phyloP scores from a whole-genome alignment of 2,329 filamentous ascomycete genomes.

The Colletotrichum neosansevieriae region DNA sequence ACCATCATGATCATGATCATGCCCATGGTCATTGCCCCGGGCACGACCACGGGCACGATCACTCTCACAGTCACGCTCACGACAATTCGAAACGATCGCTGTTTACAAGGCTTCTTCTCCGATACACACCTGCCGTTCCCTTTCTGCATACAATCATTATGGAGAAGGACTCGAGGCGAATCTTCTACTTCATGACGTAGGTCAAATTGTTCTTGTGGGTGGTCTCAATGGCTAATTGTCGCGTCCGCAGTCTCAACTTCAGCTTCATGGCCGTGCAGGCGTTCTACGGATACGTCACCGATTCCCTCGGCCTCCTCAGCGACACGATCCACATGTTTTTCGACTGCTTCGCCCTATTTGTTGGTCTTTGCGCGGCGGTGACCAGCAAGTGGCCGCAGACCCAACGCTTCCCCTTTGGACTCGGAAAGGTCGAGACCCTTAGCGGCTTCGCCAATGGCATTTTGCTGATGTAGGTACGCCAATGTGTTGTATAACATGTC shows the following conservation, averaged over 20 bases:
- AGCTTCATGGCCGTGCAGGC: conserved; percentile 95
- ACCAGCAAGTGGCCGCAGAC: conserved; percentile 97
- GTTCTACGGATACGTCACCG: conserved; percentile 92
- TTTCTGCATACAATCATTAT: conserved; percentile 86
- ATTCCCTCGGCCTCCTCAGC: conserved; percentile 93
- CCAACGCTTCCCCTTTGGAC: conserved; percentile 90
- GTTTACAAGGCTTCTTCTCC: conserved; percentile 80
- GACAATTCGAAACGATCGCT: conserved; percentile 67
- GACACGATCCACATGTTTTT: conserved; percentile 99
- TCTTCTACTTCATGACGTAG: conserved; percentile 97
- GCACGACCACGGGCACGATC: conserved; percentile 45
- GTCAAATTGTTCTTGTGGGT: conserved; percentile 45
- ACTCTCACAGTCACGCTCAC: conserved; percentile 46
- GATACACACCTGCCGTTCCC: conserved; percentile 76
- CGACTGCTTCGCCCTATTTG: conserved; percentile 91
- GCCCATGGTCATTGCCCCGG: conserved; percentile 43
- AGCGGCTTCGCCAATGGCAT: conserved; percentile 97
- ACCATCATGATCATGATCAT: conserved; percentile 41
- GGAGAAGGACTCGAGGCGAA: conserved; percentile 92
- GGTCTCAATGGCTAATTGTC: conserved; percentile 32
- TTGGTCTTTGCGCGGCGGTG: conserved; percentile 91
- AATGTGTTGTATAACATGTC: fast-evolving
- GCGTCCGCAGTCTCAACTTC: conserved; percentile 80
- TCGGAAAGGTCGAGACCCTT: conserved; percentile 95
- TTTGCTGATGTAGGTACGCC: conserved; percentile 79